Conservation (phyloP, 495 filamentous ascomycete species). For the Penicilliopsis zonata region DNA sequence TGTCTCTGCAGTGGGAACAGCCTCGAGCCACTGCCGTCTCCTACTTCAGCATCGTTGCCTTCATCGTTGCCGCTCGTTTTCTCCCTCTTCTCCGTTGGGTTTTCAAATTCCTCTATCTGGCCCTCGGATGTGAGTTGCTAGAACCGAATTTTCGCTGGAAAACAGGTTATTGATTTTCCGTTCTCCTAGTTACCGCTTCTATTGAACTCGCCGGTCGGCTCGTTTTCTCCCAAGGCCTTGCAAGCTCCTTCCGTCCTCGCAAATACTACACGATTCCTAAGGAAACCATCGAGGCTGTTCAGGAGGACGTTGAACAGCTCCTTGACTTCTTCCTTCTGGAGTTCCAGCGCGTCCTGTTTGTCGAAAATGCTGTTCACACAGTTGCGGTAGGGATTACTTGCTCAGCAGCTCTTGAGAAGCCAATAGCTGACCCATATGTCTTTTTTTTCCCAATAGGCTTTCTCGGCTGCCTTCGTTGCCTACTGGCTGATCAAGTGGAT, state of each 20-base stretch:
- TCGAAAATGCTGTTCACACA: conserved; percentile 79
- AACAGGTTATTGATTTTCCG: conserved; percentile 4
- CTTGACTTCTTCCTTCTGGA: conserved; percentile 97
- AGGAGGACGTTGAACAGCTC: conserved; percentile 82
- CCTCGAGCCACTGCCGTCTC: conserved; percentile 76
- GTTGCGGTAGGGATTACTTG: conserved; percentile 50
- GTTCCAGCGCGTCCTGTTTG: conserved; percentile 87
- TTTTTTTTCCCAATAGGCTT: conserved; percentile 62
- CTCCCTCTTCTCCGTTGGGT: conserved; percentile 77
- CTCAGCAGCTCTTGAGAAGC: background rate
- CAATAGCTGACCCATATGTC: conserved; percentile 10
- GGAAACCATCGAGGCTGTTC: conserved; percentile 64
- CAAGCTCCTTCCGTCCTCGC: conserved; percentile 76
- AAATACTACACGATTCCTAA: conserved; percentile 87
- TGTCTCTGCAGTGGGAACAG: conserved; percentile 47
- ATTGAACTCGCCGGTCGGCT: conserved; percentile 66
- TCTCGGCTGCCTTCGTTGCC: conserved; percentile 66
- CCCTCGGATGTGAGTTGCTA: conserved; percentile 45
- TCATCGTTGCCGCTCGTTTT: conserved; percentile 87
- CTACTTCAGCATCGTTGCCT: conserved; percentile 55
- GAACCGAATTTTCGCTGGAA: too few species aligned
- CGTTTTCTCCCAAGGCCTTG: conserved; percentile 64
- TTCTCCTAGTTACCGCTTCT: conserved; percentile 51
- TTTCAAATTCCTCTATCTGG: conserved; percentile 72
- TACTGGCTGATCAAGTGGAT: conserved; percentile 92